Percentiles rank a stretch among this genome's conserved stretches.
Evolutionary conservation across 1,284 basidiomycete species (phyloP).

Genomic region (Lignosus rhinocerotis): DNA sequence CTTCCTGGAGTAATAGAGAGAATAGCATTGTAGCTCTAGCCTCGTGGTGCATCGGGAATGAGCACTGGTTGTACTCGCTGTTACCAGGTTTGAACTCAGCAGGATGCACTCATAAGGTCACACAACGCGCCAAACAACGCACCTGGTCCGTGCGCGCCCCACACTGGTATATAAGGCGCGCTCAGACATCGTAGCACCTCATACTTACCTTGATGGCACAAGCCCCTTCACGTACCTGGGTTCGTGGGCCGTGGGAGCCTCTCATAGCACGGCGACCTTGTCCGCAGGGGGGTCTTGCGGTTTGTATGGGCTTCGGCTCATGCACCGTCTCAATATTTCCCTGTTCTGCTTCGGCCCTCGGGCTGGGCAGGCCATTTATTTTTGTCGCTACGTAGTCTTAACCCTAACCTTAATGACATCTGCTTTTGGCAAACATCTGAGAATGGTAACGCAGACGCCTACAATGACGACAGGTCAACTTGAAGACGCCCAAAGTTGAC

Average conservation of each 20-base stretch:
- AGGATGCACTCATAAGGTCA: neutral
- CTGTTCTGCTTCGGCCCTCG: constrained; percentile 56
- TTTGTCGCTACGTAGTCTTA: constrained; percentile 9
- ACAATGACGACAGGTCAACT: constrained; percentile 6
- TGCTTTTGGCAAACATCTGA: too few relatives aligned
- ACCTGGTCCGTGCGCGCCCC: neutral
- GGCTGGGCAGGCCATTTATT: constrained; percentile 35
- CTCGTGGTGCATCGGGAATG: too few relatives aligned
- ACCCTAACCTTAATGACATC: neutral
- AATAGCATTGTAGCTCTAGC: too few relatives aligned
- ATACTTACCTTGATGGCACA: constrained; percentile 43
- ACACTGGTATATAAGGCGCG: neutral
- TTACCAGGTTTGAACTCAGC: too few relatives aligned
- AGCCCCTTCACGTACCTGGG: constrained; percentile 40
- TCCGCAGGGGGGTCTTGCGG: constrained; percentile 47
- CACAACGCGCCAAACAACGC: neutral
- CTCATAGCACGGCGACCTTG: constrained; percentile 74
- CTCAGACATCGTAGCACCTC: constrained; percentile 19
- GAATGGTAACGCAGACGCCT: neutral
- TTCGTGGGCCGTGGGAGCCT: constrained; percentile 43
- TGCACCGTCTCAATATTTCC: constrained; percentile 73
- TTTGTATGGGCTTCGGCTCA: constrained; percentile 66
- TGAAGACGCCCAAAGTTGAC: neutral
- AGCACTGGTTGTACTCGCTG: too few relatives aligned
- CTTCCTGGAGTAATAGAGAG: too few relatives aligned